Evolutionary conservation across 129 eudicot genomes (phyloP), one percentile per base, ranked within the genome.

Genomic region (Chrysanthemum makinoi): DNA sequence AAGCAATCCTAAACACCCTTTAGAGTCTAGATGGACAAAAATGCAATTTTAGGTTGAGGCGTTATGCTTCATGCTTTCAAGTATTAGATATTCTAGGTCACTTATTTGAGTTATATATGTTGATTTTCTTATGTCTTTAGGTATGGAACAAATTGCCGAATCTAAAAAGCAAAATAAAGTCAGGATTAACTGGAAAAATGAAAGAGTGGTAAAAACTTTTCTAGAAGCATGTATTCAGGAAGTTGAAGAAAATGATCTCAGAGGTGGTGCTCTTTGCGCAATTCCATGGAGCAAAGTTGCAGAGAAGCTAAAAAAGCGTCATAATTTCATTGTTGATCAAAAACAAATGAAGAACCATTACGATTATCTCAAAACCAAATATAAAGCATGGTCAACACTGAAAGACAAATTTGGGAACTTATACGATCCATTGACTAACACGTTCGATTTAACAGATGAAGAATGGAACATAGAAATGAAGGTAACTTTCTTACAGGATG

Each of bases 161-260:
- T 63, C 79, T 22, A 39, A 53, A 35, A 64, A 26, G 22, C 35
- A 48, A 19, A 74, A 51, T 65, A 65, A 74, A 52, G 2, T 61
- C n/a, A 65, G 79, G 62, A 43, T 74, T 74, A 74, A 65, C 15
- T 74, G 79, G 79, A 74, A 74, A 67, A 74, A 52, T 65, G 79
- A 19, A 19, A 65, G 39, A 52, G 54, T 63, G 62, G 43, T 74
- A 47, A 65, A 65, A 65, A 74, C 79, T 17, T 74, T 74, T 39
- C 56, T 74, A 20, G 65, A 74, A 15, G 55, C 72, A 14, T 74
- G 79, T 52, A 54, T 74, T n/a, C 46, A 39, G 6, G 65, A 74
- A 51, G 56, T 74, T 63, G 46, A 39, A 39, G 65, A 52, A 61
- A 8, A 35, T 64, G 79, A 72, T 20, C 35, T 62, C 20, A 56